Evolutionary conservation across 495 filamentous ascomycete species (phyloP).

Genomic region (Penicillium salamii): DNA sequence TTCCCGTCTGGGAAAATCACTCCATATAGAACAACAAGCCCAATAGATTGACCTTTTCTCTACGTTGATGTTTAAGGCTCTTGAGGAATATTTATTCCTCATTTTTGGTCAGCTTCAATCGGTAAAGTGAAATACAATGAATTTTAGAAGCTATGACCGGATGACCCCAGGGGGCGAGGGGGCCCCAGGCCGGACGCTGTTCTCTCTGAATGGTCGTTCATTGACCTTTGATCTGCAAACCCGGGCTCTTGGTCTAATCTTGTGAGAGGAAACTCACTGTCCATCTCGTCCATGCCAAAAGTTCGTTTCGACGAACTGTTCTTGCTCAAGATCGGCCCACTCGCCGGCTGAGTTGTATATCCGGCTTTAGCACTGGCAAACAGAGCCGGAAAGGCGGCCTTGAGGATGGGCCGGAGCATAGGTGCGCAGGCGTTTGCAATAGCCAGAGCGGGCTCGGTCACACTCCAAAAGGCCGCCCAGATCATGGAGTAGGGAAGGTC

Average conservation of each 20-base stretch:
- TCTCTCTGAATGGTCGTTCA: slow-evolving; percentile 11
- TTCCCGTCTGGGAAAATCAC: too few species aligned
- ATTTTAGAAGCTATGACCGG: too few species aligned
- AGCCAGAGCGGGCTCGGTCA: slow-evolving; percentile 21
- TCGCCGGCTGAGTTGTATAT: slow-evolving; percentile 11
- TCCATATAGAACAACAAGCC: too few species aligned
- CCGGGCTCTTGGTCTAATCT: not conserved
- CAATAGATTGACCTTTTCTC: too few species aligned
- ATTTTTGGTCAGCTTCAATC: too few species aligned
- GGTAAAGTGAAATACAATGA: too few species aligned
- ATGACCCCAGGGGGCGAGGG: too few species aligned
- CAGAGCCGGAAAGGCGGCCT: slow-evolving; percentile 12
- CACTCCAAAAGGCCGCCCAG: slow-evolving; percentile 27
- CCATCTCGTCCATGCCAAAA: slow-evolving; percentile 15
- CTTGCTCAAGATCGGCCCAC: slow-evolving; percentile 4
- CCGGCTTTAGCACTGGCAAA: slow-evolving; percentile 11
- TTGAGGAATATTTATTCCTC: too few species aligned
- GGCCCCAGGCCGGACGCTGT: too few species aligned
- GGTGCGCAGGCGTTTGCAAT: slow-evolving; percentile 20
- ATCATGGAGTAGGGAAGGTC: slow-evolving; percentile 24
- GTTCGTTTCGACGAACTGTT: slow-evolving; percentile 7
- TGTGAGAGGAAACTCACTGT: slow-evolving; percentile 17
- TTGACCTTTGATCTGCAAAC: slow-evolving; percentile 1
- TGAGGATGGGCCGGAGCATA: slow-evolving; percentile 23
- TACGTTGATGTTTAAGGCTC: too few species aligned